phyloP scores from a whole-genome alignment of 179 eudicot species.

The Nepenthes alata region DNA sequence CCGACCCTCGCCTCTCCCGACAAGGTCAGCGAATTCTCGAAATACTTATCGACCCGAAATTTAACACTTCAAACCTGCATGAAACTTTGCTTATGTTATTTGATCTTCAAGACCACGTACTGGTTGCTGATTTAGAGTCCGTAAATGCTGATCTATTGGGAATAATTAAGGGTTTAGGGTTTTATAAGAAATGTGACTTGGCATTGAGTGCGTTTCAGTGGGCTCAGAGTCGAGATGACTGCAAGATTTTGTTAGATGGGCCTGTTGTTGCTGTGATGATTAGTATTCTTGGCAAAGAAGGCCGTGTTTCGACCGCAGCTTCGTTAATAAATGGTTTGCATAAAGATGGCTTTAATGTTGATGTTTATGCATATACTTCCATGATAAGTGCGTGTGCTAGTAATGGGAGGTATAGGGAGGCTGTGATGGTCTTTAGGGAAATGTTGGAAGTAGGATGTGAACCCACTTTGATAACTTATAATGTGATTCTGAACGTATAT shows the following conservation, averaged over 20 bases:
- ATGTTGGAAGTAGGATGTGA: constrained; percentile 84
- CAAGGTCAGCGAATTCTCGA: constrained; percentile 51
- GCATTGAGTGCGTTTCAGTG: constrained; percentile 56
- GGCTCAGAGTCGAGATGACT: constrained; percentile 33
- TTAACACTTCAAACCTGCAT: constrained; percentile 24
- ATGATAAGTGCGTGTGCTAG: constrained; percentile 57
- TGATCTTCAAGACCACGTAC: constrained; percentile 5
- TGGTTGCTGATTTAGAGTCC: constrained; percentile 9
- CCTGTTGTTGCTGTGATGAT: constrained; percentile 63
- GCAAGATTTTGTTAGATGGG: constrained; percentile 31
- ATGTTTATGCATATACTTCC: constrained; percentile 80
- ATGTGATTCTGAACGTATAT: constrained; percentile 72
- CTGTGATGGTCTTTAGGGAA: constrained; percentile 47
- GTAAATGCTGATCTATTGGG: constrained; percentile 48
- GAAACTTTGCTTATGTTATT: constrained; percentile 23
- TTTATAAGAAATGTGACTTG: constrained; percentile 49
- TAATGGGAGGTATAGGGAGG: constrained; percentile 76
- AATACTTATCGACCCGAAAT: constrained; percentile 22
- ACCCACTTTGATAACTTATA: constrained; percentile 80
- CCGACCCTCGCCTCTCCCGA: constrained; percentile 43
- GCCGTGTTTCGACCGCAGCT: constrained; percentile 46
- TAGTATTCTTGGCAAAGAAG: constrained; percentile 61
- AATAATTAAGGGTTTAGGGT: constrained; percentile 62
- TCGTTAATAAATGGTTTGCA: constrained; percentile 38
- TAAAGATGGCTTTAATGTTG: constrained; percentile 52